Conservation (phyloP, 129 eudicot species). For the Artemisia annua region DNA sequence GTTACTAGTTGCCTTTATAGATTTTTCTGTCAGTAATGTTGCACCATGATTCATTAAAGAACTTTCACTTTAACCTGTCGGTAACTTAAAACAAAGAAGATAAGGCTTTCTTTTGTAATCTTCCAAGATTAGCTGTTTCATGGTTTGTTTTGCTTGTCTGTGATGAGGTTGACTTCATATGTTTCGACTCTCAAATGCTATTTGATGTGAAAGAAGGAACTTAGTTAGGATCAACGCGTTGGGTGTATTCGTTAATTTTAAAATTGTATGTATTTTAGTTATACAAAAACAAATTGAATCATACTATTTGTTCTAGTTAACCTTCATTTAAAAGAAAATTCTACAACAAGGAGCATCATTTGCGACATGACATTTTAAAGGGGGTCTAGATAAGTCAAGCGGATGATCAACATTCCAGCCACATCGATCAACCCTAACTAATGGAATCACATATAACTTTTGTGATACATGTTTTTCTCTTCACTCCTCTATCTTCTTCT, state of each 20-base stretch:
- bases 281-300: background rate
- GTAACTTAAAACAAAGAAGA: background rate
- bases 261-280: background rate
- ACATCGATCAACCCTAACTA: too few species aligned
- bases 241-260: background rate
- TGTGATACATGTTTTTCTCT: too few species aligned
- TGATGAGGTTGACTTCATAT: background rate
- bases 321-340: background rate
- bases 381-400: background rate
- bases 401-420: too few species aligned
- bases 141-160: background rate
- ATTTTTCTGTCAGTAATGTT: conserved; percentile 28
- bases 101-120: conserved; percentile 12
- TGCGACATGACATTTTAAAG: background rate
- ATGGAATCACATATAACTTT: too few species aligned
- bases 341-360: background rate
- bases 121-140: conserved; percentile 2
- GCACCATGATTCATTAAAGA: conserved; percentile 18
- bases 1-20: conserved; percentile 35
- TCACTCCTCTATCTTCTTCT: too few species aligned
- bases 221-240: background rate
- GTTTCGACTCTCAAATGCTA: background rate
- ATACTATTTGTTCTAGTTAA: background rate
- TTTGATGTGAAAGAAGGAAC: background rate
- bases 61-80: conserved; percentile 6